These are phyloP conservation scores for Leccinum broughii DNA, from an alignment of 768 basidiomycete genomes.

Conservation along the genomic window DNA sequence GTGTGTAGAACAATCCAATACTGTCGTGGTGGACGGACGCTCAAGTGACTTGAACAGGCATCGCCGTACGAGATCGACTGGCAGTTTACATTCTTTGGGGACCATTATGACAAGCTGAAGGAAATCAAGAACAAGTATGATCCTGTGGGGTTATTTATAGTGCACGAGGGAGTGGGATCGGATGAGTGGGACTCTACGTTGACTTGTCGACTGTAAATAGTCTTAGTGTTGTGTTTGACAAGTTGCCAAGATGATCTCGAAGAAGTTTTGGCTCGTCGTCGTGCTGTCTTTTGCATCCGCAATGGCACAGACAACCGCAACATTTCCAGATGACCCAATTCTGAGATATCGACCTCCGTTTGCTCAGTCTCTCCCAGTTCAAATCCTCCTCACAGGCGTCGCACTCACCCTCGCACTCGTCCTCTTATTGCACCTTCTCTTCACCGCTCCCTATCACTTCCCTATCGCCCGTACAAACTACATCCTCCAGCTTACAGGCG, in stretches of 20 bases:
- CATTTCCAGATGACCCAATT: conserved; percentile 62
- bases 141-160: no score
- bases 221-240: conserved; percentile 19
- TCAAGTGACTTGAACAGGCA: conserved; percentile 33
- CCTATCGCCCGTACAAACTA: conserved; percentile 93
- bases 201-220: no score
- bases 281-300: conserved; percentile 8
- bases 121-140: background rate
- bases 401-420: conserved; percentile 82
- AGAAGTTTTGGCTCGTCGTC: background rate
- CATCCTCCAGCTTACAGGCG: conserved; percentile 82
- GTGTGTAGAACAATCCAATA: background rate
- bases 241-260: conserved; percentile 1
- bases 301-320: conserved; percentile 22
- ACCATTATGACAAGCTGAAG: no score
- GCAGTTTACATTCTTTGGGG: conserved; percentile 12
- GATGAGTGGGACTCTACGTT: no score
- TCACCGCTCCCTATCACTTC: conserved; percentile 96
- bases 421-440: conserved; percentile 87
- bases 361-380: conserved; percentile 85
- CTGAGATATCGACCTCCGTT: conserved; percentile 77
- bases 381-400: conserved; percentile 83
- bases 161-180: no score
- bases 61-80: conserved; percentile 43
- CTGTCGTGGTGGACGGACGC: background rate